These are phyloP conservation scores for Raffaelea albimanens DNA, from an alignment of 2,329 filamentous ascomycete species.

Conservation along the genomic window DNA sequence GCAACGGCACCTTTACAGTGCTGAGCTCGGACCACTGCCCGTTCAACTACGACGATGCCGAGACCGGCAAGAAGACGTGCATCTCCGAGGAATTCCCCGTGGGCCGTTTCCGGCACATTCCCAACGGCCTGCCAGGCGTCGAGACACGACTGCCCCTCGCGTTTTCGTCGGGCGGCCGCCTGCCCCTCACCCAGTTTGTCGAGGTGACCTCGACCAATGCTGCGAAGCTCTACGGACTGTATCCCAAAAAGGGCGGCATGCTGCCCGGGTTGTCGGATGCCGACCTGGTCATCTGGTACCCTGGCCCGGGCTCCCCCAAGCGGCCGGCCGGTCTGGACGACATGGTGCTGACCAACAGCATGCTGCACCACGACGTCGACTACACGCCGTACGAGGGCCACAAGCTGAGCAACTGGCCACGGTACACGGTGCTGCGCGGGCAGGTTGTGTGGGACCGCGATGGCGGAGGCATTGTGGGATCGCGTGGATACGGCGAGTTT, in stretches of 20 bases:
- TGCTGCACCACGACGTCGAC: constrained; percentile 52
- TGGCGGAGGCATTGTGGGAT: constrained; percentile 37
- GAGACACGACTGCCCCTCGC: constrained; percentile 45
- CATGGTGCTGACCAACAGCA: constrained; percentile 36
- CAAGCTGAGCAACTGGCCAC: constrained; percentile 48
- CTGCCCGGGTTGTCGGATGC: constrained; percentile 43
- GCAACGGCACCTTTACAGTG: constrained; percentile 44
- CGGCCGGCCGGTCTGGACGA: constrained; percentile 14
- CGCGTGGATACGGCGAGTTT: constrained; percentile 39
- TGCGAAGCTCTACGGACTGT: constrained; percentile 48
- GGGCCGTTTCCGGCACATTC: constrained; percentile 43
- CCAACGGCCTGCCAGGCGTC: constrained; percentile 48
- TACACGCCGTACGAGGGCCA: constrained; percentile 54
- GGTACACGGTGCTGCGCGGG: constrained; percentile 50
- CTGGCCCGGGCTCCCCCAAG: constrained; percentile 16
- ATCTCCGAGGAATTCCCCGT: constrained; percentile 15
- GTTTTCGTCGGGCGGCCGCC: constrained; percentile 18
- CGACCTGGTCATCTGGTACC: constrained; percentile 50
- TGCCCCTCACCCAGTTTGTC: constrained; percentile 37
- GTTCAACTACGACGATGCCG: constrained; percentile 36
- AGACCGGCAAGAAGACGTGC: constrained; percentile 16
- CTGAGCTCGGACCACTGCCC: constrained; percentile 41
- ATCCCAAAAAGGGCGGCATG: constrained; percentile 38
- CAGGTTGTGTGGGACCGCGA: constrained; percentile 49
- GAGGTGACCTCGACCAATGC: constrained; percentile 44